phyloP scores from a whole-genome alignment of 129 eudicot genomes.

The Centaurea solstitialis region DNA sequence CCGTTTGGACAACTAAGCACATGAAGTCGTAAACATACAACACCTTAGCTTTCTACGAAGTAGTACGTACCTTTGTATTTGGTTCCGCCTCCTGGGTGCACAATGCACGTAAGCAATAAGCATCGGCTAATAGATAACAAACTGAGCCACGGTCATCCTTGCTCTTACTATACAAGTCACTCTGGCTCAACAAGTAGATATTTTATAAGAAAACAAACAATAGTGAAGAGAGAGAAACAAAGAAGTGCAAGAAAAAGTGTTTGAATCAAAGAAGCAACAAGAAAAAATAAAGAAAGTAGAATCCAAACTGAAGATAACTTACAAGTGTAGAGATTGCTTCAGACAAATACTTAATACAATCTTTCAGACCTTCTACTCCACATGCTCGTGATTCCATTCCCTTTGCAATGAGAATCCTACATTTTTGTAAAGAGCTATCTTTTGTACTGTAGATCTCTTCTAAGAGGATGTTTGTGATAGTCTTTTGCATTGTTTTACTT shows the following conservation, averaged over 20 bases:
- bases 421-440: slow-evolving; percentile 50
- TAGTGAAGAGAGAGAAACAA: background rate
- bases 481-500: slow-evolving; percentile 52
- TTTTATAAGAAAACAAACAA: slow-evolving; percentile 18
- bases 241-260: background rate
- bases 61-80: slow-evolving; percentile 64
- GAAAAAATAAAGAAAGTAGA: slow-evolving; percentile 1
- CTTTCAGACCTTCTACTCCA: slow-evolving; percentile 62
- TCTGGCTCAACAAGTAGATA: slow-evolving; percentile 41
- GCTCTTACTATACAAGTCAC: slow-evolving; percentile 29
- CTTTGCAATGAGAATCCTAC: slow-evolving; percentile 59
- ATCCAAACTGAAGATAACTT: slow-evolving; percentile 27
- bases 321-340: slow-evolving; percentile 67
- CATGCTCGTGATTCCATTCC: slow-evolving; percentile 60
- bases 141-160: slow-evolving; percentile 18
- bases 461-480: slow-evolving; percentile 55
- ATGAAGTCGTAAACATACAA: background rate
- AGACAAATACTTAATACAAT: slow-evolving; percentile 59
- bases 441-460: slow-evolving; percentile 59
- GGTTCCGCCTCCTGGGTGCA: slow-evolving; percentile 65
- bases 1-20: background rate
- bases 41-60: slow-evolving; percentile 47
- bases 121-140: slow-evolving; percentile 59
- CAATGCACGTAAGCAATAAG: slow-evolving; percentile 73
- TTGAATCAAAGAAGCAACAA: background rate